Conservation (phyloP, 768 basidiomycete genomes). For the Tulasnella sp. region DNA sequence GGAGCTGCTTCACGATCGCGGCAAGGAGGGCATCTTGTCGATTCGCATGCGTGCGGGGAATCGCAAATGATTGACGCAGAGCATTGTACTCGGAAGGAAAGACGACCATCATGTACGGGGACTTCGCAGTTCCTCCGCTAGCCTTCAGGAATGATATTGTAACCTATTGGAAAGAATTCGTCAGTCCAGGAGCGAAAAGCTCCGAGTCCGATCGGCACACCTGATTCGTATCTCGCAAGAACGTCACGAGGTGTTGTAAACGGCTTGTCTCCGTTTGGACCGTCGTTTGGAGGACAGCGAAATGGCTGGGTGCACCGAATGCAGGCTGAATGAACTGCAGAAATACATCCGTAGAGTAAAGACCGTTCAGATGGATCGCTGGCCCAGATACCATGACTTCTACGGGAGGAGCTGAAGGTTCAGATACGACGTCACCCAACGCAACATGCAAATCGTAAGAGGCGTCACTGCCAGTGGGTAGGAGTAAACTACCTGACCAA, state of each 20-base stretch:
- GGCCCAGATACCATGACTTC: not conserved
- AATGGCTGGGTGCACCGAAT: slow-evolving; percentile 1
- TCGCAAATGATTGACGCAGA: not conserved
- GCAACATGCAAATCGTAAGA: not conserved
- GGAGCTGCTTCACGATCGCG: slow-evolving; percentile 20
- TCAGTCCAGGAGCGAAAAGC: not conserved
- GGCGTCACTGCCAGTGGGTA: not conserved
- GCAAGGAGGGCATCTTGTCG: not conserved
- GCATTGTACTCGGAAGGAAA: not conserved
- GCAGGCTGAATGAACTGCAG: slow-evolving; percentile 4
- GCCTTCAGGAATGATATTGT: not conserved
- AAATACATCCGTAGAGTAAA: slow-evolving; percentile 6
- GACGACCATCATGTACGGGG: not conserved
- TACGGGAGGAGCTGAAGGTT: not conserved
- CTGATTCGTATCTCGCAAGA: not conserved
- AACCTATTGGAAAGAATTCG: not conserved
- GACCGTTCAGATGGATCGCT: not conserved
- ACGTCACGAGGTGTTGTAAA: not conserved
- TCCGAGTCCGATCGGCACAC: not conserved
- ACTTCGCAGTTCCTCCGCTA: not conserved
- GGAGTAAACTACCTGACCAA: not conserved
- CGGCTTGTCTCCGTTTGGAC: not conserved
- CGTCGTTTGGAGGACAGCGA: not conserved
- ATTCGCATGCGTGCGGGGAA: not conserved
- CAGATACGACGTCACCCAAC: not conserved